Conservation (phyloP, 2,329 filamentous ascomycete genomes). For the Pestalotiopsis sp. region DNA sequence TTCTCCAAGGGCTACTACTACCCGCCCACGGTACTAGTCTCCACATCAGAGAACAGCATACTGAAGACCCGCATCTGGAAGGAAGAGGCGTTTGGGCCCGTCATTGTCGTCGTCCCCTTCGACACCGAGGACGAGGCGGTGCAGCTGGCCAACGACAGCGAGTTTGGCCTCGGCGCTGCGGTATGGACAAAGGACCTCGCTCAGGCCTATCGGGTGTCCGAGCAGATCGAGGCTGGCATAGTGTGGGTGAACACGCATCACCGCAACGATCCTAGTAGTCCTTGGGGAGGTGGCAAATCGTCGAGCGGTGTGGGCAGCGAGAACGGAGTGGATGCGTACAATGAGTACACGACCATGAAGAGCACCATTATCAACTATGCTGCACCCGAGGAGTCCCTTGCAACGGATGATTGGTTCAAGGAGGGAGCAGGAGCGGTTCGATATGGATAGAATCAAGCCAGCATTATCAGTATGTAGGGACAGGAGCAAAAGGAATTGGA, state of each 20-base stretch:
- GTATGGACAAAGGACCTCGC: slow-evolving; percentile 77
- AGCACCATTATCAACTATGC: slow-evolving; percentile 74
- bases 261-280: slow-evolving; percentile 71
- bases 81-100: slow-evolving; percentile 84
- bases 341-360: slow-evolving; percentile 62
- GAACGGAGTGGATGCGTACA: slow-evolving; percentile 68
- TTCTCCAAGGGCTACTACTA: slow-evolving; percentile 72
- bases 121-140: slow-evolving; percentile 73
- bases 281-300: slow-evolving; percentile 67
- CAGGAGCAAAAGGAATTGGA: neutral
- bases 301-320: slow-evolving; percentile 72
- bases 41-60: slow-evolving; percentile 59
- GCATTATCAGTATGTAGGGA: neutral
- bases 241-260: slow-evolving; percentile 66
- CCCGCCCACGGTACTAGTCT: slow-evolving; percentile 72
- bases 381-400: slow-evolving; percentile 50
- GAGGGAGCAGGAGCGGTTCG: slow-evolving; percentile 58
- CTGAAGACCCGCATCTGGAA: slow-evolving; percentile 72
- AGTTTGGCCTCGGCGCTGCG: slow-evolving; percentile 76
- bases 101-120: slow-evolving; percentile 76
- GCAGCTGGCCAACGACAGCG: slow-evolving; percentile 70
- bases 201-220: slow-evolving; percentile 73
- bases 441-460: slow-evolving; percentile 51
- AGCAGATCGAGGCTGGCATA: slow-evolving; percentile 68
- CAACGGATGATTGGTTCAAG: slow-evolving; percentile 69